Conservation (phyloP, 352 stramenopile species). For the Pythium apleroticum region DNA sequence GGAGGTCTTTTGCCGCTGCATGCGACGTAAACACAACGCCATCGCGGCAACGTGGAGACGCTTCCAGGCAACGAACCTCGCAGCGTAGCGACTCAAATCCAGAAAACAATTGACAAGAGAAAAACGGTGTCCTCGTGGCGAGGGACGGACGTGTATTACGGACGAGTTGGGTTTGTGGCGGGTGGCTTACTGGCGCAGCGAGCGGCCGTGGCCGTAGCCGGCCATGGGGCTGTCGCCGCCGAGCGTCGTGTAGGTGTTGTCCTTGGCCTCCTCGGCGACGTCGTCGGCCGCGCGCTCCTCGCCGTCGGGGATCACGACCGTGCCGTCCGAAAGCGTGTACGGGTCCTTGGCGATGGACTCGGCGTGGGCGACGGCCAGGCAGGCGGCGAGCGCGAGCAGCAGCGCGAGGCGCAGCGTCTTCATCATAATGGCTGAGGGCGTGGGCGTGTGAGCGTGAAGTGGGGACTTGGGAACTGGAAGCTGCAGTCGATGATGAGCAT, state of each 20-base stretch:
- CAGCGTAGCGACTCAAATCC: no score
- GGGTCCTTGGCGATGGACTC: conserved; percentile 21
- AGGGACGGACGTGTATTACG: background rate
- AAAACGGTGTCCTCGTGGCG: no score
- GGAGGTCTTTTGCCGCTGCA: no score
- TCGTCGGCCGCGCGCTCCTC: conserved; percentile 21
- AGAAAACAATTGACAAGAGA: no score
- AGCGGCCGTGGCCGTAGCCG: conserved; percentile 11
- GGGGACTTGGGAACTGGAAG: background rate
- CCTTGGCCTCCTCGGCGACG: background rate
- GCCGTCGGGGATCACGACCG: conserved; percentile 29
- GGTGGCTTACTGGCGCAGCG: conserved; percentile 1
- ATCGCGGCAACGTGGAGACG: no score
- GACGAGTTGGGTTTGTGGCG: background rate
- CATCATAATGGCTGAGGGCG: background rate
- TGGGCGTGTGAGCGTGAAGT: background rate
- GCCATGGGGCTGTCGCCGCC: conserved; percentile 34
- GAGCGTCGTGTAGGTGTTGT: conserved; percentile 36
- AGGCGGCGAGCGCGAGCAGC: conserved; percentile 1
- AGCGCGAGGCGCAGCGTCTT: conserved; percentile 5
- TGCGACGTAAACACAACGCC: no score
- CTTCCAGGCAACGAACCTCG: no score
- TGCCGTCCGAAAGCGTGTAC: conserved; percentile 33
- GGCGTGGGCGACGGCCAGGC: conserved; percentile 7
- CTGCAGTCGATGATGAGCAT: background rate